Base-by-base conservation (phyloP, 2,329 filamentous ascomycete genomes). In the Fusarium scirpi region DNA sequence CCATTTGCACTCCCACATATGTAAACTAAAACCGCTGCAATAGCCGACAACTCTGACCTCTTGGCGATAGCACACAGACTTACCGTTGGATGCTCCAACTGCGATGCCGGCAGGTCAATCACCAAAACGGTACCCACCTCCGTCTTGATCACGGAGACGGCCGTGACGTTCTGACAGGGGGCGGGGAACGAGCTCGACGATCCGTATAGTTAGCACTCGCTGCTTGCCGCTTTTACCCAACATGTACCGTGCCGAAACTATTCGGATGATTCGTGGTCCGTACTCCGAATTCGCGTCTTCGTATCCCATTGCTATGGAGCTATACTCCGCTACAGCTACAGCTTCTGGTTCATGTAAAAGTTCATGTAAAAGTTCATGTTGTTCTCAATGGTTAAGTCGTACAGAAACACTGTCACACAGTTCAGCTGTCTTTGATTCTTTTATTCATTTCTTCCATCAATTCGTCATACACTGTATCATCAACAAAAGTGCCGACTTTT, bases 81-180 rank as follows among this genome's bases (percentile, higher is more conserved):
- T 46, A 49, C 48, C 53, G 45, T 63, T 32, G 16, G 58, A 34
- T 41, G 18, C 47, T 58, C 48, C 32, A 58, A 32, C 22, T 60
- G 30, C 53, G 32, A 55, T 40, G 58, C 65, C 55, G 66, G 65
- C 65, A 60, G 46, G 30, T 62, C 52, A 53, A 56, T 41, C 44
- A 49, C 62, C 45, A 67, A 69, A 70, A 70, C 62, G 55, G 63
- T 70, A 47, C 63, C 68, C 53, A 70, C 67, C 54, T 71, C 68
- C 67, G 68, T 71, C 67, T 44, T 46, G 45, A 45, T 56, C 49
- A 71, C 68, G 68, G 67, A 71, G 67, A 61, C 48, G 41, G 48
- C 67, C 67, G 63, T 52, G 48, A 51, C 24, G 45, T 53, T 53
- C 45, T 40, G 47, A 68, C 67, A 58, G 27, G 67, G 67, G 67